Evolutionary conservation across 345 rosid genomes (phyloP), one percentile per base, ranked within the genome.

Genomic region (Citrus reticulata): DNA sequence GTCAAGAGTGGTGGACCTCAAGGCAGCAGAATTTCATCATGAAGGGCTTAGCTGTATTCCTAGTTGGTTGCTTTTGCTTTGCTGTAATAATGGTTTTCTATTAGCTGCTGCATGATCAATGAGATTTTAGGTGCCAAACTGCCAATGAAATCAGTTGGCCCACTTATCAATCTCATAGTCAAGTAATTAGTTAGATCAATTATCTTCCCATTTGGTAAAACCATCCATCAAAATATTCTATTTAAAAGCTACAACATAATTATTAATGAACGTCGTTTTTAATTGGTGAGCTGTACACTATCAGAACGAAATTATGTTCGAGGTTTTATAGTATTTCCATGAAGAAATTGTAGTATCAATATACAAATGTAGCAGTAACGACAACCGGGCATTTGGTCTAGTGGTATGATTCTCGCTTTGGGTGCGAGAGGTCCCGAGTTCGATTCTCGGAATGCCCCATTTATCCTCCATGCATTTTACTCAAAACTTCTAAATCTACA

Each of bases 351-450:
- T 0, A 6, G 1, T 1, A 35, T 35, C 0, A 1, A 0, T 6
- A 0, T 35, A 0, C 7, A 35, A 1, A 35, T 35, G 37, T 5
- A 6, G 37, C 37, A 35, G 0, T 35, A 35, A 5, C 7, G 7
- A 5, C 37, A 35, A 5, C 37, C 1, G 86, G 93, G 90, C 90
- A 89, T 88, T 88, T 90, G 91, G 94, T 90, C 88, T 88, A 90
- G 94, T 91, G 93, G 95, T 87, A 90, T 89, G 93, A 89, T 91
- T 90, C 94, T 93, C 81, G 90, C 93, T 93, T 90, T 86, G 92
- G 95, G 93, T 89, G 94, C 87, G 86, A 95, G 91, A 90, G 90
- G 90, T 93, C 93, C 88, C 80, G 86, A 91, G 91, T 89, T 86
- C 73, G 80, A 85, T 90, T 91, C 92, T 87, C 89, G 82, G 89